These are phyloP conservation scores for Pleurotus ostreatus DNA, from an alignment of 768 basidiomycete species.

Conservation along the genomic window DNA sequence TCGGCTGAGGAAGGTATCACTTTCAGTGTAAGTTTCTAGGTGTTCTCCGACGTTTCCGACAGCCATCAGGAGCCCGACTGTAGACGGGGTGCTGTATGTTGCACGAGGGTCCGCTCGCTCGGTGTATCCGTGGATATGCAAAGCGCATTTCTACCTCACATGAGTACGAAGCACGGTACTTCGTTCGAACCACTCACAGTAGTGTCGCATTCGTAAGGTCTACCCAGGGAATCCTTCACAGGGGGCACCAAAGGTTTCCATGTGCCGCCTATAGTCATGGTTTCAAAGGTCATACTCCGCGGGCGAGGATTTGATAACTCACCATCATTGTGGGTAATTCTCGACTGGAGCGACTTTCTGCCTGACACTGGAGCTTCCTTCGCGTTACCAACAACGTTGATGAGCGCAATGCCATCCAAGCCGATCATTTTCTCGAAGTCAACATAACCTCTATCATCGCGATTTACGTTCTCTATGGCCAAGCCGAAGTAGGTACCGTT, in stretches of 20 bases:
- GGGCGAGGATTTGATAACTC: constrained; percentile 16
- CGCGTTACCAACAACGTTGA: constrained; percentile 87
- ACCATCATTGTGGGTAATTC: constrained; percentile 98
- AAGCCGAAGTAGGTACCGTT: constrained; percentile 97
- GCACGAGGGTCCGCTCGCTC: constrained; percentile 87
- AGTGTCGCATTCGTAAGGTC: constrained; percentile 61
- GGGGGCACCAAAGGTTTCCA: constrained; percentile 88
- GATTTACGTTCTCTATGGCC: constrained; percentile 84
- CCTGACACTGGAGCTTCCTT: constrained; percentile 67
- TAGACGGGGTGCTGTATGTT: constrained; percentile 89
- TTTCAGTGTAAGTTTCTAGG: constrained; percentile 76
- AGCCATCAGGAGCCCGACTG: constrained; percentile 91
- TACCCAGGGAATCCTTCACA: constrained; percentile 66
- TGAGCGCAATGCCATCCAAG: constrained; percentile 90
- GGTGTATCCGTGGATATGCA: constrained; percentile 95
- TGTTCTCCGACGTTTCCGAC: constrained; percentile 93
- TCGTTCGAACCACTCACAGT: constrained; percentile 44
- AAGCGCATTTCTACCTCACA: constrained; percentile 61
- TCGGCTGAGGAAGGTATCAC: constrained; percentile 94
- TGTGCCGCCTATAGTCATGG: constrained; percentile 52
- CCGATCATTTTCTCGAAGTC: constrained; percentile 99
- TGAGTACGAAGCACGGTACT: background rate
- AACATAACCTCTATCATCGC: constrained; percentile 83
- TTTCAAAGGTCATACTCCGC: too few species aligned
- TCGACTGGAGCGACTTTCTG: constrained; percentile 71